phyloP scores from a whole-genome alignment of 352 stramenopile genomes.

The Hyaloperonospora arabidopsidis region DNA sequence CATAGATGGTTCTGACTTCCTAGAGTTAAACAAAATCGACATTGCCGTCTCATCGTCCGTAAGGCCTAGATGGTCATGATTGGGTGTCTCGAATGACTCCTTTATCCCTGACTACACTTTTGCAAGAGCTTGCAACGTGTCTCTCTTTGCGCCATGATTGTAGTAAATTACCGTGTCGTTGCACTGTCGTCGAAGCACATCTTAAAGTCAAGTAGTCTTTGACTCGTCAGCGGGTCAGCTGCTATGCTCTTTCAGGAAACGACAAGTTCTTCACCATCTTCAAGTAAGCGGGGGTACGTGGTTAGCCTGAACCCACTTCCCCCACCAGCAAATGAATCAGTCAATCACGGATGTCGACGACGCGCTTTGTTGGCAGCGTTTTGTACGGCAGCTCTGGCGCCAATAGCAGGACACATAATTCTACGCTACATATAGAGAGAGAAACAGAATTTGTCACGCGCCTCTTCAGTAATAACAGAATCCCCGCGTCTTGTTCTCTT shows the following conservation, averaged over 20 bases:
- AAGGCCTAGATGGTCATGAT: slow-evolving; percentile 65
- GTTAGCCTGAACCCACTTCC: slow-evolving; percentile 23
- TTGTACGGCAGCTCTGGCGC: background rate
- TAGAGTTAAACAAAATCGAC: slow-evolving; percentile 68
- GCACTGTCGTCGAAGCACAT: slow-evolving; percentile 49
- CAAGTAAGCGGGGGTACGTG: slow-evolving; percentile 32
- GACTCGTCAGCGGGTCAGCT: slow-evolving; percentile 5
- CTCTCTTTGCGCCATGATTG: slow-evolving; percentile 22
- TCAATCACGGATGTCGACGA: slow-evolving; percentile 1
- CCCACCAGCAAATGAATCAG: background rate
- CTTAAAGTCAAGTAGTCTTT: slow-evolving; percentile 59
- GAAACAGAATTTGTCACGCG: slow-evolving; percentile 7
- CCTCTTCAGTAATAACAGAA: background rate
- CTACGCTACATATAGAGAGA: slow-evolving; percentile 13
- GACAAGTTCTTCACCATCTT: slow-evolving; percentile 46
- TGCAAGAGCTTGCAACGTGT: slow-evolving; percentile 23
- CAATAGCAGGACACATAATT: slow-evolving; percentile 8
- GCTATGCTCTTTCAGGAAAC: slow-evolving; percentile 33
- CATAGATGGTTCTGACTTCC: slow-evolving; percentile 33
- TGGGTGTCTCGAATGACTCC: slow-evolving; percentile 45
- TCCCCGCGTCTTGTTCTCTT: too few species aligned
- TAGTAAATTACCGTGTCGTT: slow-evolving; percentile 60
- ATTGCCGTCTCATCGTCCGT: slow-evolving; percentile 45
- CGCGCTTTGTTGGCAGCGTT: background rate
- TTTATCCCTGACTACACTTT: slow-evolving; percentile 40